These are phyloP conservation scores for Hypoxylon sp. DNA, from an alignment of 2,329 filamentous ascomycete species.

Conservation along the genomic window DNA sequence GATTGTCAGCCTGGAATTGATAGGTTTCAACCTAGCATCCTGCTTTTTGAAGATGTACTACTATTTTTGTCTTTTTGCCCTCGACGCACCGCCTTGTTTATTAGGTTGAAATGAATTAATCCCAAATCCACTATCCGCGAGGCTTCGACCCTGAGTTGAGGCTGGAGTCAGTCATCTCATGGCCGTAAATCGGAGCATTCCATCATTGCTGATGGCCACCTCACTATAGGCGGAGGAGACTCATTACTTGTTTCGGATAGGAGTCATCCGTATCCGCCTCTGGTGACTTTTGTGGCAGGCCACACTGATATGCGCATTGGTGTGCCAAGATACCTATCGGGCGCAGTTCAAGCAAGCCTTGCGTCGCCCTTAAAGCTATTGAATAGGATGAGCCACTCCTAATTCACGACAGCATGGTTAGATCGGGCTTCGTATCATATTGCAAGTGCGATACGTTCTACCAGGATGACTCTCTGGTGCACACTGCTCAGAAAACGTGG, in stretches of 20 bases:
- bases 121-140: conserved; percentile 2
- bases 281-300: conserved; percentile 18
- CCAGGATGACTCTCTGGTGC: too few relatives aligned
- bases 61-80: conserved; percentile 26
- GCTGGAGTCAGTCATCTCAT: conserved; percentile 17
- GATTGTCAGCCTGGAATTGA: conserved; percentile 20
- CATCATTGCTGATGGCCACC: conserved; percentile 20
- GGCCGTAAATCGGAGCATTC: conserved; percentile 29
- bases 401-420: background rate
- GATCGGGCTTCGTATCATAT: background rate
- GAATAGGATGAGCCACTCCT: conserved; percentile 20
- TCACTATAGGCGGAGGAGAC: too few relatives aligned
- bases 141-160: conserved; percentile 20
- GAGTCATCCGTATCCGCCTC: conserved; percentile 34
- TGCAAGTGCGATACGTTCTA: conserved; percentile 5
- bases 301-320: conserved; percentile 19
- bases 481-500: too few relatives aligned
- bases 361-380: conserved; percentile 7
- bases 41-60: conserved; percentile 3
- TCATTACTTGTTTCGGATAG: conserved; percentile 36
- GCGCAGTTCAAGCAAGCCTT: conserved; percentile 28
- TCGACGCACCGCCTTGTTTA: conserved; percentile 20
- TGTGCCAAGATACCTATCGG: conserved; percentile 20
- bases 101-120: conserved; percentile 1
- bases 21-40: conserved; percentile 17